Base-by-base conservation (phyloP, 2,329 filamentous ascomycete species). In the Pseudogymnoascus sp. region DNA sequence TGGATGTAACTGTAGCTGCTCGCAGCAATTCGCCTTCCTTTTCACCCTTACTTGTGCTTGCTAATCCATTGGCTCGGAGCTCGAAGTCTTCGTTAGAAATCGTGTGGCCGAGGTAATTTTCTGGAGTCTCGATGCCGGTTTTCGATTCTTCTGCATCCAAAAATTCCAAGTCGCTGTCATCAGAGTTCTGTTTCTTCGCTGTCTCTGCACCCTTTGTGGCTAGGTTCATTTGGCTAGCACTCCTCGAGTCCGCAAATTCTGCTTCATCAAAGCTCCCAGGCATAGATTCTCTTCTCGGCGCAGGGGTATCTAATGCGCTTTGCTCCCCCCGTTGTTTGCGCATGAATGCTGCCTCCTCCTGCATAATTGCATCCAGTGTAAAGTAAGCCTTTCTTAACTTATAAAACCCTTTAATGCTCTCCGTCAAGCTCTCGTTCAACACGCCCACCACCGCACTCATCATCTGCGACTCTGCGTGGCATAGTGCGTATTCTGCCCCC, bases 361-460 rank as follows among this genome's bases (percentile, higher is more conserved):
- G 82, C 71, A 92, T 81, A 61, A 99, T 89, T 8, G 81, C 81
- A 69, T 96, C 89, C 3, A 99, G 79, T 0, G 91, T 88, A 39
- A 91, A 78, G 70, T 89, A 97, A 0, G 93, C 93, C 72, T 95
- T 96, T 65, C 93, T 82, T 68, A 97, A 76, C 74, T 94, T 96
- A 72, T 96, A 95, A 71, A 97, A 97, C 5, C 91, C 91, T 74
- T 88, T 91, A 73, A 97, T 84, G 13, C 87, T 91, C 73, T 97
- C 94, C 0, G 92, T 93, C 69, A 97, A 76, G 72, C 90, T 96
- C 77, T 97, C 94, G 67, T 95, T 95, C 68, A 97, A 77, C 13
- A 97, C 90, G 0, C 86, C 90, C 0, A 97, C 86, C 1, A 99
- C 87, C 0, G 92, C 92, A 62, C 85, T 83, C 88, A 97, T 96